Base-by-base conservation (phyloP, 331 rosid species). In the Erythrophleum ivorense region DNA sequence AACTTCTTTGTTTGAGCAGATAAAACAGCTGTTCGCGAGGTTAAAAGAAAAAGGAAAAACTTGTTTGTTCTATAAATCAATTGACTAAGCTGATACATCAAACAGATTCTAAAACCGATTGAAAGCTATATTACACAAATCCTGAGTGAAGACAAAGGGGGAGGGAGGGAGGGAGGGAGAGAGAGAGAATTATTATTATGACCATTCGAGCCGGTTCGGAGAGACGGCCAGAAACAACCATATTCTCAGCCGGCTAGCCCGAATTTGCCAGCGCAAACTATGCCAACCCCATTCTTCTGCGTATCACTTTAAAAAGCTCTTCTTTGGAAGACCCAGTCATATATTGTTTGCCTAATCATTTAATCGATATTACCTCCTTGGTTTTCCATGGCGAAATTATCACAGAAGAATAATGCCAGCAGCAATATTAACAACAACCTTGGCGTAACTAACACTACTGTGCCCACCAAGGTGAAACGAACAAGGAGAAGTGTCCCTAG, bases 211-310 rank as follows among this genome's bases (percentile, higher is more conserved):
- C 95, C 95, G 88, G 84, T 85, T 84, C 55, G 58, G 84, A 84
- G 95, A 85, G 95, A 85, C 94, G 94, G 97, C 90, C 92, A 88
- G 60, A 82, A 82, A 71, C 76, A 49, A 73, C 71, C 79, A 85
- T 82, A 82, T 77, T 15, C 58, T 72, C 48, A 45, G 92, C 90
- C 91, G 90, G 94, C 92, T 46, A 75, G 55, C 62, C 71, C 76
- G 53, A 76, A 48, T 48, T 82, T 81, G 95, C 89, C 96, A 91
- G 89, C 94, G 76, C 85, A 45, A 64, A 38, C 73, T 64, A 21
- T 36, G 76, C 68, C 65, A 79, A 57, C 84, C 80, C 72, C 84
- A 73, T 68, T 67, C 79, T 65, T 80, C 57, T 16, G 6, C 63
- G 76, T 65, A 46, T 45, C 60, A 79, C 87, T 85, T 87, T 90